phyloP scores from a whole-genome alignment of 768 basidiomycete species.

The Pleurotus giganteus region DNA sequence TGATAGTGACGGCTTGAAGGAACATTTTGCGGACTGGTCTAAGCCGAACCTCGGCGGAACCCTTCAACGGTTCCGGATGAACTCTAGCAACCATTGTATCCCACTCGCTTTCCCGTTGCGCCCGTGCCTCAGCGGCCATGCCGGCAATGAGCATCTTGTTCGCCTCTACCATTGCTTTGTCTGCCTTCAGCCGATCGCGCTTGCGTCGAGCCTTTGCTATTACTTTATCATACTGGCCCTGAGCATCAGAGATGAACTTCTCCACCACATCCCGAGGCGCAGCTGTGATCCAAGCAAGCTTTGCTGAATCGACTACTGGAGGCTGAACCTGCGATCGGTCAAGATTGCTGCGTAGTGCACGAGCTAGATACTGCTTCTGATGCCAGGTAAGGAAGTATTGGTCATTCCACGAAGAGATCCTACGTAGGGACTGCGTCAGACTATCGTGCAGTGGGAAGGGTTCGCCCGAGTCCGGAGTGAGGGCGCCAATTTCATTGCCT shows the following conservation, averaged over 20 bases:
- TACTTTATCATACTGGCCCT: slow-evolving; percentile 37
- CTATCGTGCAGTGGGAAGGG: slow-evolving; percentile 23
- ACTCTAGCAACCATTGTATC: slow-evolving; percentile 49
- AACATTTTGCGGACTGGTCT: slow-evolving; percentile 55
- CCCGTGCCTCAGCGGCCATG: slow-evolving; percentile 63
- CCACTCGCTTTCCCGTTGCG: slow-evolving; percentile 67
- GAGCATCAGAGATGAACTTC: slow-evolving; percentile 40
- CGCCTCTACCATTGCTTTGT: slow-evolving; percentile 38
- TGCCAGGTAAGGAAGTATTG: slow-evolving; percentile 64
- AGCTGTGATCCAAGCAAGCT: slow-evolving; percentile 51
- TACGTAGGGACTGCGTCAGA: slow-evolving; percentile 53
- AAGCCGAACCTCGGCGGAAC: slow-evolving; percentile 48
- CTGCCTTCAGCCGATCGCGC: slow-evolving; percentile 29
- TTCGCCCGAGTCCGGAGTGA: no score
- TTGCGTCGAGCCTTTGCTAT: slow-evolving; percentile 40
- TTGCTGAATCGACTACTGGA: slow-evolving; percentile 38
- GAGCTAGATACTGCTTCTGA: slow-evolving; percentile 61
- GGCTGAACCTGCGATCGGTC: slow-evolving; percentile 30
- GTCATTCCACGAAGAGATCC: slow-evolving; percentile 56
- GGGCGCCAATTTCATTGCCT: not conserved
- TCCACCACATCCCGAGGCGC: slow-evolving; percentile 51
- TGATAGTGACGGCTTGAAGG: slow-evolving; percentile 52
- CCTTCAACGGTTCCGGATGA: slow-evolving; percentile 51
- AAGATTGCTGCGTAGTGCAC: not conserved
- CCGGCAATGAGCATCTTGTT: slow-evolving; percentile 49